Percentiles rank a stretch among this genome's conserved stretches.
phyloP scores from a whole-genome alignment of 768 basidiomycete genomes.

The Lanmaoa rubissima region DNA sequence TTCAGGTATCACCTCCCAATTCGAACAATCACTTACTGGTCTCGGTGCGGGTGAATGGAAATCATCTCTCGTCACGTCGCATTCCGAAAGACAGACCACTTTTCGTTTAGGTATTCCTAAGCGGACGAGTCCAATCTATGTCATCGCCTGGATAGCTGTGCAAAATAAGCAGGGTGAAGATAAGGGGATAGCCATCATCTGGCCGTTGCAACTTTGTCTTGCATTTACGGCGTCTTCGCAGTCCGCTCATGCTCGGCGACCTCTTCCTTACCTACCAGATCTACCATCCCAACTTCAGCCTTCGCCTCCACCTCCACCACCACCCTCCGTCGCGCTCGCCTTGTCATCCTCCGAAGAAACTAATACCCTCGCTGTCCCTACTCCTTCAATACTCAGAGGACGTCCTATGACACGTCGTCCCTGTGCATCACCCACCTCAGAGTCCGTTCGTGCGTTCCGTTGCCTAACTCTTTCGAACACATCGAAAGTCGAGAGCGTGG shows the following conservation, averaged over 20 bases:
- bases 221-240: constrained; percentile 39
- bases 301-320: constrained; percentile 43
- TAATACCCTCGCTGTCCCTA: background rate
- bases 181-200: constrained; percentile 73
- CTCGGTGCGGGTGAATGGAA: constrained; percentile 60
- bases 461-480: constrained; percentile 51
- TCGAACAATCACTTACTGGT: constrained; percentile 60
- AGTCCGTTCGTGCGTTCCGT: constrained; percentile 43
- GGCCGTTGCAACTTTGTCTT: constrained; percentile 62
- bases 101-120: constrained; percentile 20
- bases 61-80: constrained; percentile 1
- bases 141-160: constrained; percentile 73
- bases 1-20: constrained; percentile 57
- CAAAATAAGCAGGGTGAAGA: constrained; percentile 80
- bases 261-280: constrained; percentile 58
- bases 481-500: constrained; percentile 51
- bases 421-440: constrained; percentile 38
- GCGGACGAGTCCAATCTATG: constrained; percentile 36
- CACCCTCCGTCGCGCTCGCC: constrained; percentile 30
- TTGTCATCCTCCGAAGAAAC: constrained; percentile 19
- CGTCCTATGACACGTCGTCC: constrained; percentile 34
- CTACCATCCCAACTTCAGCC: constrained; percentile 62
- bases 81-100: constrained; percentile 22
- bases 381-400: constrained; percentile 12
- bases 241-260: constrained; percentile 37